Conservation (phyloP, 306 rosid genomes). For the Lathyrus aphaca region DNA sequence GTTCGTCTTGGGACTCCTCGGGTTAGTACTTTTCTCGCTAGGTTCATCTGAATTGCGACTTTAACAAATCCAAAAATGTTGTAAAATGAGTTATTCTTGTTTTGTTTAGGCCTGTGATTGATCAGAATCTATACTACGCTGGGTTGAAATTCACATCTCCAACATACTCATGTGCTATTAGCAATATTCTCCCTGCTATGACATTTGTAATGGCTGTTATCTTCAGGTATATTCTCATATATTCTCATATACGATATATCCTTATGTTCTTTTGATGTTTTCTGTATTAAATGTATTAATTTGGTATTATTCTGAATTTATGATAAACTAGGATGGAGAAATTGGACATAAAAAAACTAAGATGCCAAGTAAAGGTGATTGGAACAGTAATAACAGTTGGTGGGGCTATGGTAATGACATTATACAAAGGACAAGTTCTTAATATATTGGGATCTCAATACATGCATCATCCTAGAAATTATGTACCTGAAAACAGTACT, state of each 20-base stretch:
- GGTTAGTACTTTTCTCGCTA: constrained; percentile 52
- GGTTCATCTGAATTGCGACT: not conserved
- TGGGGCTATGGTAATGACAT: constrained; percentile 95
- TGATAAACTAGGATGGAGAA: constrained; percentile 74
- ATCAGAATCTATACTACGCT: constrained; percentile 83
- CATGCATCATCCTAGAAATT: constrained; percentile 48
- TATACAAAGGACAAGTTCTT: constrained; percentile 84
- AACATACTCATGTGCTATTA: constrained; percentile 85
- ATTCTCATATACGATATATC: not conserved
- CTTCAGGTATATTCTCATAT: constrained; percentile 67
- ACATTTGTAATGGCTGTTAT: constrained; percentile 87
- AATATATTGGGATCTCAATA: constrained; percentile 56
- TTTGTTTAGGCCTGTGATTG: constrained; percentile 77
- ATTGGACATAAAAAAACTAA: constrained; percentile 57
- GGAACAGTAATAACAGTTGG: constrained; percentile 77
- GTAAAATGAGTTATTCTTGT: not conserved
- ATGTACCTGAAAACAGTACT: constrained; percentile 32
- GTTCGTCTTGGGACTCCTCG: constrained; percentile 83
- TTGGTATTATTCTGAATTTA: not conserved
- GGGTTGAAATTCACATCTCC: constrained; percentile 89
- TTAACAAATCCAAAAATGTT: not conserved
- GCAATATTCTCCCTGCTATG: constrained; percentile 92
- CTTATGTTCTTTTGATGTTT: not conserved
- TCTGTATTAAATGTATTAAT: constrained; percentile 28
- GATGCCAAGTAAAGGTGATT: constrained; percentile 75